phyloP scores from a whole-genome alignment of 345 rosid species.

The Eucalyptus decipiens region DNA sequence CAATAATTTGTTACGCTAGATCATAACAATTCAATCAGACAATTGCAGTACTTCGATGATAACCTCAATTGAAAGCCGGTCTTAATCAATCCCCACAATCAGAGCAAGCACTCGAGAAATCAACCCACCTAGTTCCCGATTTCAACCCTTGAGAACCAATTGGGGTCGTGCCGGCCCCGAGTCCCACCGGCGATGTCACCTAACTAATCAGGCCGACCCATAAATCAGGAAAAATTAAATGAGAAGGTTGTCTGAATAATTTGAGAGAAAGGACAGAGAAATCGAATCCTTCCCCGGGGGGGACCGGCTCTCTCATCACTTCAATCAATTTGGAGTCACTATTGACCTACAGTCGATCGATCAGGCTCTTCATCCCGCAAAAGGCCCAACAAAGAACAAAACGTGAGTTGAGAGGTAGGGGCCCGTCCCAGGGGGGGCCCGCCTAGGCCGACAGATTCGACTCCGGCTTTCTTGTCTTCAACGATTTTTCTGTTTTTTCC shows the following conservation, averaged over 20 bases:
- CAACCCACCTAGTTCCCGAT: background rate
- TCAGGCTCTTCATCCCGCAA: background rate
- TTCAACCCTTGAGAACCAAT: background rate
- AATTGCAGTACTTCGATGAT: too few species aligned
- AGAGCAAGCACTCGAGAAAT: too few species aligned
- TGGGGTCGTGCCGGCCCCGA: background rate
- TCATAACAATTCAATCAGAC: background rate
- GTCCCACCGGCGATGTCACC: background rate
- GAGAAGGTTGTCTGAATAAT: background rate
- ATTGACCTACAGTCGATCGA: background rate
- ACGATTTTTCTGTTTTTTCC: background rate
- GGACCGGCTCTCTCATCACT: background rate
- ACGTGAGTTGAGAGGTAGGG: background rate
- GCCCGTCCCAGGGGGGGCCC: background rate
- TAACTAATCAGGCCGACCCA: background rate
- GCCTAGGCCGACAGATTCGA: background rate
- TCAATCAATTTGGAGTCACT: background rate
- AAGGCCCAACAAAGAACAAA: background rate
- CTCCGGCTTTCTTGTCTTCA: background rate
- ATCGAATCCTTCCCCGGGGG: background rate
- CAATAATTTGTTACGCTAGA: background rate
- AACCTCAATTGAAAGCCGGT: background rate
- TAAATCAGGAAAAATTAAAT: background rate
- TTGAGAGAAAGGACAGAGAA: background rate
- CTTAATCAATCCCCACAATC: background rate